Percentiles rank a stretch among this genome's conserved stretches.
Evolutionary conservation across 352 stramenopile species (phyloP).

Genomic region (Pythium utonaiense): DNA sequence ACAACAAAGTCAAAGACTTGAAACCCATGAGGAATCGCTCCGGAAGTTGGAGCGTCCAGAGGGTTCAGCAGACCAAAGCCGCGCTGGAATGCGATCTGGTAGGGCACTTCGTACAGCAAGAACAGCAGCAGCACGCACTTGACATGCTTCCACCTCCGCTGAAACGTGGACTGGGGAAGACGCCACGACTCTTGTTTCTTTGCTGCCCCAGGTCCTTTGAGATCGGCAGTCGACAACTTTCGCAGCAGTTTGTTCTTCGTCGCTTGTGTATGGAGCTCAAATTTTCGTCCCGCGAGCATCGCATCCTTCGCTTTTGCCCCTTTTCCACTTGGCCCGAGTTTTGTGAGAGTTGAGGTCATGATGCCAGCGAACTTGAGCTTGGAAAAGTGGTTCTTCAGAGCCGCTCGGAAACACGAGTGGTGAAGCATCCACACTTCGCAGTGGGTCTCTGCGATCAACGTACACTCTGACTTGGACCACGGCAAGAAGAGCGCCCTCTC

Average conservation of each 20-base stretch:
- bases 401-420: constrained; percentile 18
- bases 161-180: constrained; percentile 21
- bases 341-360: constrained; percentile 15
- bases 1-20: constrained; percentile 36
- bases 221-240: constrained; percentile 11
- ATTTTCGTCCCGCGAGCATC: background rate
- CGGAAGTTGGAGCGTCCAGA: constrained; percentile 7
- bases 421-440: constrained; percentile 28
- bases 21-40: constrained; percentile 32
- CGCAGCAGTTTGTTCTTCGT: constrained; percentile 16
- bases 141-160: constrained; percentile 12
- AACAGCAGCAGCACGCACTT: constrained; percentile 15
- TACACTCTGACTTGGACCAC: background rate
- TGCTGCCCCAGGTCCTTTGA: background rate
- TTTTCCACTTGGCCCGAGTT: background rate
- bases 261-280: constrained; percentile 5
- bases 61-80: constrained; percentile 24
- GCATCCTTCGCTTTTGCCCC: constrained; percentile 6
- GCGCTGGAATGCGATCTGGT: constrained; percentile 30
- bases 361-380: constrained; percentile 48
- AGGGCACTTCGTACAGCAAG: constrained; percentile 24
- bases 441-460: constrained; percentile 22
- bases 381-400: constrained; percentile 52
- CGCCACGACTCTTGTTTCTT: constrained; percentile 13
- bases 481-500: constrained; percentile 16